A percentile compares a stretch with the other conserved stretches of the same genome.
These are phyloP conservation scores for Vigna hirtella DNA, from an alignment of 306 rosid genomes.

Conservation along the genomic window DNA sequence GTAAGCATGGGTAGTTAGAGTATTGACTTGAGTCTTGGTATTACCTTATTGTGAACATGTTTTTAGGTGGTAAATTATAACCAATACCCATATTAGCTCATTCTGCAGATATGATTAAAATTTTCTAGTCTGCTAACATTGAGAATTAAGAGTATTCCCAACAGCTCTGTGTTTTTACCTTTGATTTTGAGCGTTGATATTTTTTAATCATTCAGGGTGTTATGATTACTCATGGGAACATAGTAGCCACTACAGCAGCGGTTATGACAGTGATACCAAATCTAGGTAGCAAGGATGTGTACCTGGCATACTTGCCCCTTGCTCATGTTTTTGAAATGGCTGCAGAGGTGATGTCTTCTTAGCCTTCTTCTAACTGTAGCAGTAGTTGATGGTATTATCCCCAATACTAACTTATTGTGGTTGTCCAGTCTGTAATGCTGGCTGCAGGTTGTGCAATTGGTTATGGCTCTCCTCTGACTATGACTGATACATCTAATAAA, in stretches of 20 bases:
- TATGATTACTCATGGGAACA: slow-evolving; percentile 91
- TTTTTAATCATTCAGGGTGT: slow-evolving; percentile 57
- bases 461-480: slow-evolving; percentile 77
- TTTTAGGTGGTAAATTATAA: slow-evolving; percentile 19
- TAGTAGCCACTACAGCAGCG: slow-evolving; percentile 84
- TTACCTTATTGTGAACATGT: slow-evolving; percentile 20
- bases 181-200: neutral
- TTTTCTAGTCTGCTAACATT: slow-evolving; percentile 1
- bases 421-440: slow-evolving; percentile 82
- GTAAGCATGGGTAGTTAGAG: neutral
- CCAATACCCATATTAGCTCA: slow-evolving; percentile 16
- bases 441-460: slow-evolving; percentile 80
- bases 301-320: slow-evolving; percentile 91
- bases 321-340: slow-evolving; percentile 97
- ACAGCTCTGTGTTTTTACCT: neutral
- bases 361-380: slow-evolving; percentile 25
- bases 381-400: slow-evolving; percentile 23
- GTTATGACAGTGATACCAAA: slow-evolving; percentile 80
- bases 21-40: slow-evolving; percentile 23
- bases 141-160: slow-evolving; percentile 30
- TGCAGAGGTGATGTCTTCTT: slow-evolving; percentile 72
- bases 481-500: slow-evolving; percentile 85
- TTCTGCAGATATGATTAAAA: neutral
- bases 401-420: slow-evolving; percentile 38
- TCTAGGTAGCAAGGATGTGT: slow-evolving; percentile 68